A percentile compares a stretch with the other conserved stretches of the same genome.
phyloP scores from a whole-genome alignment of 108 stramenopile species.

The Bacterosira constricta region DNA sequence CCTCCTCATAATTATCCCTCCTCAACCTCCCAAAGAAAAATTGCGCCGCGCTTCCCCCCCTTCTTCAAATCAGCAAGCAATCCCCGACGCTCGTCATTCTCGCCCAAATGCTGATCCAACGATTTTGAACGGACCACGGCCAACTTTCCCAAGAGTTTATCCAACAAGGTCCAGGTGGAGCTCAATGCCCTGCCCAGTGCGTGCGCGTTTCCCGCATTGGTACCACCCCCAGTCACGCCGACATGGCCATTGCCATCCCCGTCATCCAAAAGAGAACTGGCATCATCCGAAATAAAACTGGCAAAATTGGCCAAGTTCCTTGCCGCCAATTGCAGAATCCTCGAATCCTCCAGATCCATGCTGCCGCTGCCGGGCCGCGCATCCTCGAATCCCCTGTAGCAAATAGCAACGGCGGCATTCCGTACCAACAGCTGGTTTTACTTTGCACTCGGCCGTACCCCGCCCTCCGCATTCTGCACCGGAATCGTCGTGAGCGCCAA shows the following conservation, averaged over 20 bases:
- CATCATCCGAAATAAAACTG: no score
- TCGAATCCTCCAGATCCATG: conserved; percentile 91
- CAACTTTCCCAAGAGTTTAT: conserved; percentile 76
- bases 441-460: conserved; percentile 57
- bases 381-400: conserved; percentile 77
- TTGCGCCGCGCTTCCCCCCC: conserved; percentile 78
- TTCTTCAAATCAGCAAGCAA: conserved; percentile 59
- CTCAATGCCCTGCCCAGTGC: conserved; percentile 70
- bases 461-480: conserved; percentile 49
- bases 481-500: conserved; percentile 82
- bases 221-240: conserved; percentile 33
- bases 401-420: conserved; percentile 86
- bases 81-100: conserved; percentile 53
- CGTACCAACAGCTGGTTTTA: conserved; percentile 74
- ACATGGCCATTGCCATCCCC: no score
- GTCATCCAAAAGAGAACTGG: no score
- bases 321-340: conserved; percentile 85
- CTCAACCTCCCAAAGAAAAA: conserved; percentile 93
- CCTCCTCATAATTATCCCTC: conserved; percentile 91
- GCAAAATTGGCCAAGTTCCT: conserved; percentile 88
- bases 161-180: conserved; percentile 82
- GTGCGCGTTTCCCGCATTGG: neutral
- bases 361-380: conserved; percentile 69
- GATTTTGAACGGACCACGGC: conserved; percentile 77
- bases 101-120: conserved; percentile 77